These are phyloP conservation scores for Neospermospora avenae DNA, from an alignment of 2,329 filamentous ascomycete genomes.

Conservation along the genomic window DNA sequence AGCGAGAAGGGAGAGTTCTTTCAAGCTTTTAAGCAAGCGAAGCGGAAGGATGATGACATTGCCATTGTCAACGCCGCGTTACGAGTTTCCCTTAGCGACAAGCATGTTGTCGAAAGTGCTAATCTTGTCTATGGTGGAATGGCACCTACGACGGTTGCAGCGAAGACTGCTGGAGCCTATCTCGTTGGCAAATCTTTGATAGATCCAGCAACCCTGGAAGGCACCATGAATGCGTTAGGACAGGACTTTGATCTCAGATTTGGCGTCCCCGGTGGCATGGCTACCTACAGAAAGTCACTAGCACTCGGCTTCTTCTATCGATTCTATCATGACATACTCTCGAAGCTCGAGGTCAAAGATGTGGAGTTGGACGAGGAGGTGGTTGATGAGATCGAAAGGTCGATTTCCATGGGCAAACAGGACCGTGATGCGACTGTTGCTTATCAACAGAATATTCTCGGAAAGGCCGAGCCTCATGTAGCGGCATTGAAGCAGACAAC, in stretches of 20 bases:
- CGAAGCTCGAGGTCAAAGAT: conserved; percentile 50
- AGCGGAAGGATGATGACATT: conserved; percentile 97
- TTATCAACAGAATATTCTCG: conserved; percentile 79
- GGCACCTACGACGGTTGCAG: conserved; percentile 87
- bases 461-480: conserved; percentile 81
- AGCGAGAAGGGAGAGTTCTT: conserved; percentile 76
- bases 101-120: conserved; percentile 67
- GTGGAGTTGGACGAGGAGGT: conserved; percentile 66
- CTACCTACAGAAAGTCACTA: conserved; percentile 87
- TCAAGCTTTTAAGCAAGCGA: conserved; percentile 91
- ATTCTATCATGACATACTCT: conserved; percentile 87
- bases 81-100: conserved; percentile 66
- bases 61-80: conserved; percentile 92
- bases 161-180: conserved; percentile 72
- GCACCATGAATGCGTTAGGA: conserved; percentile 84
- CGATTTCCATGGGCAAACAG: conserved; percentile 75
- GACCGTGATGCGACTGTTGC: conserved; percentile 72
- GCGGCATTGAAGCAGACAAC: conserved; percentile 91
- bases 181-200: conserved; percentile 76
- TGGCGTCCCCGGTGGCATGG: conserved; percentile 94
- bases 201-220: conserved; percentile 80
- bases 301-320: conserved; percentile 95
- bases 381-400: conserved; percentile 79
- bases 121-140: conserved; percentile 92
- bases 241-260: conserved; percentile 86